Base-by-base conservation (phyloP, 2,329 filamentous ascomycete species). In the Daldinia sp. region DNA sequence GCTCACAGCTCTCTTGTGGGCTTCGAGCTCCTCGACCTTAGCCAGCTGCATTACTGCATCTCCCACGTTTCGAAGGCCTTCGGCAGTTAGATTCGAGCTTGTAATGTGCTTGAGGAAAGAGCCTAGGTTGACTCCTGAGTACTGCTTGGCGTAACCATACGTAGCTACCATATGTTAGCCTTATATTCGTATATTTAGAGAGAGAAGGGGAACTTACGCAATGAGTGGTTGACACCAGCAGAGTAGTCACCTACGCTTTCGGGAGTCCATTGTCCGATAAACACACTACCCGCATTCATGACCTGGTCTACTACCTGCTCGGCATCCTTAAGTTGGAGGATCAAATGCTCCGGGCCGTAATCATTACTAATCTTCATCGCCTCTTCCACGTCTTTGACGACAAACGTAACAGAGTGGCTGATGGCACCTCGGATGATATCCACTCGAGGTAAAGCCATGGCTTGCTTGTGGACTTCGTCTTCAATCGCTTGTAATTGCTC, bases 101-200 rank as follows among this genome's bases (percentile, higher is more conserved):
- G 96, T 99, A 77, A 99, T 98, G 85, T 98, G 94, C 84, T 99
- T 99, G 79, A 97, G 88, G 82, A 98, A 99, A 2, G 95, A 98
- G 35, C 89, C 93, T 5, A 99, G 88, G 80, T 97, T 99, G 77
- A 99, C 96, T 59, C 96, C 96, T 5, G 94, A 98, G 84, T 99
- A 99, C 81, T 99, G 96, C 83, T 97, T 97, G 55, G 96, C 96
- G 77, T 97, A 99, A 44, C 96, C 96, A 78, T 98, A 99, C 0
- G 96, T 99, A 59, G 96, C 94, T 97, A 74, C 2, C 10, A 35
- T 54, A 18, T 18, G 60, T 72, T 66, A 74, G 55, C 10, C 56
- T 28, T 7, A 63, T 30, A 13, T 9, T 18, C 50, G 12, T n/a
- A 57, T 18, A 9, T 44, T 41, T 10, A 44, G 44, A 10, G 23